A percentile compares a stretch with the other conserved stretches of the same genome.
phyloP scores from a whole-genome alignment of 495 filamentous ascomycete species.

The Aspergillus nanangensis region DNA sequence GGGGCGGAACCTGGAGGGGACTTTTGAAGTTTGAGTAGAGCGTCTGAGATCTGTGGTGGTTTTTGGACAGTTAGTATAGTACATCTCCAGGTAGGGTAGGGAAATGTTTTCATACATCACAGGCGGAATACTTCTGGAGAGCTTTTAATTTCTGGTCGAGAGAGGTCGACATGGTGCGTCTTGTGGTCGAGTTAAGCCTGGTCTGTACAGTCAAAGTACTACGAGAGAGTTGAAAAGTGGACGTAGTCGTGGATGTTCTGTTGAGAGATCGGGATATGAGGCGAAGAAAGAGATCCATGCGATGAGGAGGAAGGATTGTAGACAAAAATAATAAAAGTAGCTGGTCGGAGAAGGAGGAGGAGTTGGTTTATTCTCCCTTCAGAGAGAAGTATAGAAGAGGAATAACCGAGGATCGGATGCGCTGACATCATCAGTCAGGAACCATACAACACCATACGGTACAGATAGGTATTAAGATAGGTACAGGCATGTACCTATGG shows the following conservation, averaged over 20 bases:
- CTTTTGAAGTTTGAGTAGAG: slow-evolving; percentile 55
- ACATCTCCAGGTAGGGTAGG: no score
- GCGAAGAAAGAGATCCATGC: background rate
- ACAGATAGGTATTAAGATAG: no score
- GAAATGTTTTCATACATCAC: slow-evolving; percentile 50
- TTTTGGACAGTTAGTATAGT: background rate
- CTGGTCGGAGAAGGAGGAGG: background rate
- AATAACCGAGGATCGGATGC: slow-evolving; percentile 11
- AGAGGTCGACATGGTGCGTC: slow-evolving; percentile 21
- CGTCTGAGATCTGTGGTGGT: slow-evolving; percentile 52
- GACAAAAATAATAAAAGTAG: no score
- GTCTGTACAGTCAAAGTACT: background rate
- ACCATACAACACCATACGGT: background rate
- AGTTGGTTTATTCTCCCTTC: background rate
- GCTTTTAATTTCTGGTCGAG: slow-evolving; percentile 30
- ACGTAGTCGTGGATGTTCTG: no score
- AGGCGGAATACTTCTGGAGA: slow-evolving; percentile 41
- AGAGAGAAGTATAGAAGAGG: background rate
- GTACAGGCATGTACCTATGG: no score
- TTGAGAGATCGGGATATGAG: background rate
- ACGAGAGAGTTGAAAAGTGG: background rate
- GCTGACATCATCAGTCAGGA: background rate
- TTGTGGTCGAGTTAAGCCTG: slow-evolving; percentile 8
- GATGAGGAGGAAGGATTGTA: no score
- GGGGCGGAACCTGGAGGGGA: slow-evolving; percentile 26